These are phyloP conservation scores for Pontederia crassipes DNA, from an alignment of 176 grass and related monocot genomes.

Conservation along the genomic window DNA sequence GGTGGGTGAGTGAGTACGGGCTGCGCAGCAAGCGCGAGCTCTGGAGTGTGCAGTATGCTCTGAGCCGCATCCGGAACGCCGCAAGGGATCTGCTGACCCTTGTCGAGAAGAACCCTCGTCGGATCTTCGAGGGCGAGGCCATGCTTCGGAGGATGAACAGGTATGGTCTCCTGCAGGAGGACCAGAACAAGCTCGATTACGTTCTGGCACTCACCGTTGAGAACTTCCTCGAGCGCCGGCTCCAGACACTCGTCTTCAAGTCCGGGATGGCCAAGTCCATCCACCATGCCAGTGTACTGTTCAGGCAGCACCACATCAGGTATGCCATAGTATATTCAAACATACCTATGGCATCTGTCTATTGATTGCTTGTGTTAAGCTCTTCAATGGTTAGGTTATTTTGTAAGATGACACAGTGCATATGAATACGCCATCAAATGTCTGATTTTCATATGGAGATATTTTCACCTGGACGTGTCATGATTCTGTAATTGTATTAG, in stretches of 20 bases:
- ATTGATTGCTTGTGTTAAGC: too few species aligned
- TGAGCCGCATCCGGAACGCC: conserved; percentile 52
- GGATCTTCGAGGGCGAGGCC: conserved; percentile 71
- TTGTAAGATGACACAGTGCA: too few species aligned
- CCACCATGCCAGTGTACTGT: conserved; percentile 56
- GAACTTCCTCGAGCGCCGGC: conserved; percentile 52
- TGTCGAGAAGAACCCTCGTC: conserved; percentile 47
- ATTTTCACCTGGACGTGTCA: too few species aligned
- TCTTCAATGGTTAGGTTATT: too few species aligned
- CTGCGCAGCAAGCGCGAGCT: conserved; percentile 66
- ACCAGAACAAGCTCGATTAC: conserved; percentile 67
- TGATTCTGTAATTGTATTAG: too few species aligned
- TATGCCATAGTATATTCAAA: neutral
- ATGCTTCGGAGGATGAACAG: conserved; percentile 56
- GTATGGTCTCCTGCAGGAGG: conserved; percentile 49
- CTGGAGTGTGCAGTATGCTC: conserved; percentile 54
- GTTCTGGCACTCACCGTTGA: conserved; percentile 56
- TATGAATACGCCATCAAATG: too few species aligned
- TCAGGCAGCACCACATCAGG: conserved; percentile 60
- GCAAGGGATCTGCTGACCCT: conserved; percentile 64
- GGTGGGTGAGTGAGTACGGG: conserved; percentile 62
- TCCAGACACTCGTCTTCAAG: conserved; percentile 66
- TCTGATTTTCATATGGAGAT: too few species aligned
- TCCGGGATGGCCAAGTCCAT: conserved; percentile 57
- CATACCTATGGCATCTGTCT: too few species aligned